Evolutionary conservation across 257 asterid species (phyloP).

Genomic region (Paulownia fortunei): DNA sequence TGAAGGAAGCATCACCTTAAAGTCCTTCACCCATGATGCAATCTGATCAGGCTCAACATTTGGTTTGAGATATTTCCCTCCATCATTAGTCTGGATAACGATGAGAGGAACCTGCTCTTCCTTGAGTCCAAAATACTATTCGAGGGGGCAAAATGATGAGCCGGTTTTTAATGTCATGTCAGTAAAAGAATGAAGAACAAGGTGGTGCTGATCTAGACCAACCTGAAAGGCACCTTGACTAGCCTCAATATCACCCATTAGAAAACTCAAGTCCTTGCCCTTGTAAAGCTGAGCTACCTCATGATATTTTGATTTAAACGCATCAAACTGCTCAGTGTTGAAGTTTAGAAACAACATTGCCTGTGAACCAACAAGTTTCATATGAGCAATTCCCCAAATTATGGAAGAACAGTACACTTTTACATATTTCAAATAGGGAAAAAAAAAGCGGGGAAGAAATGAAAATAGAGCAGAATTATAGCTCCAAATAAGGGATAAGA

Average conservation of each 20-base stretch:
- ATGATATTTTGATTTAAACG: slow-evolving; percentile 71
- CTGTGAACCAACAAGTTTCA: slow-evolving; percentile 51
- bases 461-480: background rate
- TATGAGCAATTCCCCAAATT: slow-evolving; percentile 21
- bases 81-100: slow-evolving; percentile 69
- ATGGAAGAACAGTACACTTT: background rate
- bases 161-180: slow-evolving; percentile 23
- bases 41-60: slow-evolving; percentile 81
- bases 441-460: background rate
- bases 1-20: slow-evolving; percentile 56
- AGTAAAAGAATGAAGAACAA: slow-evolving; percentile 19
- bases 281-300: slow-evolving; percentile 76
- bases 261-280: slow-evolving; percentile 69
- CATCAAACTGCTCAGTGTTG: slow-evolving; percentile 58
- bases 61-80: slow-evolving; percentile 72
- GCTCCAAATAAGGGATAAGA: background rate
- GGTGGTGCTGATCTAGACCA: slow-evolving; percentile 31
- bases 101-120: slow-evolving; percentile 85
- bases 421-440: slow-evolving; percentile 7
- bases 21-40: slow-evolving; percentile 79
- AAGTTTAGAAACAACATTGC: slow-evolving; percentile 83
- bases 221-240: slow-evolving; percentile 97
- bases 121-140: slow-evolving; percentile 88
- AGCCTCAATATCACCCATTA: slow-evolving; percentile 84
- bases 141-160: slow-evolving; percentile 30